Base-by-base conservation (phyloP, 352 stramenopile species). In the Phytophthora syringae region DNA sequence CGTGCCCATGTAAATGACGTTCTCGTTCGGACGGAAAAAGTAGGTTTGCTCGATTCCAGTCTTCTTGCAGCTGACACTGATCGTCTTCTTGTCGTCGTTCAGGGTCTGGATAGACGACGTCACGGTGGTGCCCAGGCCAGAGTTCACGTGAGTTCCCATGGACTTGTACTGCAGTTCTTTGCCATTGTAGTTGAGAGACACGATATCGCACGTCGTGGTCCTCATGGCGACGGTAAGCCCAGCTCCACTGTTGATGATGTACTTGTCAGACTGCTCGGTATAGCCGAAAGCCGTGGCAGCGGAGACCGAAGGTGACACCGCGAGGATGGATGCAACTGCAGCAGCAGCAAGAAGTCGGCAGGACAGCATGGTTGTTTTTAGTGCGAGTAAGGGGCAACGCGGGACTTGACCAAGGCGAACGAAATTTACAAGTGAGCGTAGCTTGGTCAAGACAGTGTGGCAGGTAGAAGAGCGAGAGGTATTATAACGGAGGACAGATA, bases 1-100 rank as follows among this genome's bases (percentile, higher is more conserved):
- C 9, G 75, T 87, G 24, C 75, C 78, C 76, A 87, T 84, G 67
- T 87, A 87, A 36, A 87, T 55, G 25, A 61, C 58, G 32, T 81
- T 87, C 58, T 87, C 78, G 37, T 80, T 74, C 1, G 76, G 74
- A 12, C 77, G 74, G 76, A 72, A 67, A 57, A 60, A 65, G 37
- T 72, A 72, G 0, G 51, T 59, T 24, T 72, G 64, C 25, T 72
- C 76, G 24, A 87, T 39, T 1, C 78, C 76, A 7, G 61, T 66
- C 9, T 50, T 72, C 15, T 64, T 64, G 57, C 78, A 87, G 42
- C 65, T 73, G 21, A 86, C 49, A 24, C 76, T 70, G 42, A 86
- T 77, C 6, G 72, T 81, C 64, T 84, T 74, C 43, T 74, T 69
- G 18, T 58, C 50, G 36, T 82, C 77, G 20, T 51, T 68, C 2